phyloP scores from a whole-genome alignment of 768 basidiomycete genomes.

The Brasilioporus rufonigricans region DNA sequence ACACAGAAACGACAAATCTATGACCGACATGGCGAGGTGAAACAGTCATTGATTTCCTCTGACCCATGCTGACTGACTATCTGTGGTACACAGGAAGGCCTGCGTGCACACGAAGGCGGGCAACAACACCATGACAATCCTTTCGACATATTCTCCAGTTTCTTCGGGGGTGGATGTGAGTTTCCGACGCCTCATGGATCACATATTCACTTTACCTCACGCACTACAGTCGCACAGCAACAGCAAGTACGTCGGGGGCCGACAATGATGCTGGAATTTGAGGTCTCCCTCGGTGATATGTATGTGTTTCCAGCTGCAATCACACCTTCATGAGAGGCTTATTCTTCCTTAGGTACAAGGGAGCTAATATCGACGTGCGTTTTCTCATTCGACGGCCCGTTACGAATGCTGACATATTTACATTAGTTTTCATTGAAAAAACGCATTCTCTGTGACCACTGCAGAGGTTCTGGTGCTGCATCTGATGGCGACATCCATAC shows the following conservation, averaged over 20 bases:
- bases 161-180: conserved; percentile 84
- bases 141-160: conserved; percentile 90
- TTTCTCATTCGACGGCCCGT: background rate
- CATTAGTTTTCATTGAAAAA: conserved; percentile 88
- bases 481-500: conserved; percentile 84
- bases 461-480: conserved; percentile 92
- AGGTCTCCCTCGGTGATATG: conserved; percentile 85
- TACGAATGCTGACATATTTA: conserved; percentile 2
- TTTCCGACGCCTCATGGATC: conserved; percentile 11
- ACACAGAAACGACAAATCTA: conserved; percentile 88
- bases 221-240: conserved; percentile 27
- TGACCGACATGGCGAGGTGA: conserved; percentile 87
- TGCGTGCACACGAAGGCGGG: conserved; percentile 90
- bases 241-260: conserved; percentile 76
- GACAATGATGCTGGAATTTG: conserved; percentile 76
- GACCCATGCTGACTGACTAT: conserved; percentile 5
- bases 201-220: background rate
- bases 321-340: background rate
- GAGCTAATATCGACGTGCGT: conserved; percentile 78
- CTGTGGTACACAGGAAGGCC: conserved; percentile 61
- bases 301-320: conserved; percentile 33
- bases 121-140: conserved; percentile 75
- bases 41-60: conserved; percentile 8
- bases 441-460: conserved; percentile 92
- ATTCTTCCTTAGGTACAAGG: conserved; percentile 60